phyloP scores from a whole-genome alignment of 305 asterid genomes.

The Fraxinus baroniana region DNA sequence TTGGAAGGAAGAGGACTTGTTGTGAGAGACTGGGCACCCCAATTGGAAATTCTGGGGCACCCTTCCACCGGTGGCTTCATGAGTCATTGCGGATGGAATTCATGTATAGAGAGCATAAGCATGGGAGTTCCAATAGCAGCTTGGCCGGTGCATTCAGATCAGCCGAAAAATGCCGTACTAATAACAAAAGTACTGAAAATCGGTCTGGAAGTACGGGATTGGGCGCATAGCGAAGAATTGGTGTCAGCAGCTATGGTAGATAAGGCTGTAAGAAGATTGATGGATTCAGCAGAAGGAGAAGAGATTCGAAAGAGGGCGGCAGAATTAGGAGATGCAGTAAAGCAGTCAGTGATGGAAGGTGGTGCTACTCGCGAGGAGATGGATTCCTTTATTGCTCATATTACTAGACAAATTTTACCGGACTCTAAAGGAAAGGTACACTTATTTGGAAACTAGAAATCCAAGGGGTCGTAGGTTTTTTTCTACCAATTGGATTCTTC shows the following conservation, averaged over 20 bases:
- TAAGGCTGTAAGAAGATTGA: constrained; percentile 15
- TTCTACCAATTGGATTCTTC: no score
- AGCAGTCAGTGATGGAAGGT: neutral
- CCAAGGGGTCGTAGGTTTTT: no score
- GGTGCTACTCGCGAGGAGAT: neutral
- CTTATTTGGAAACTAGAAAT: no score
- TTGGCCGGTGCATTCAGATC: constrained; percentile 75
- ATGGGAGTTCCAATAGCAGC: constrained; percentile 51
- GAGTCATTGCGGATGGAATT: constrained; percentile 73
- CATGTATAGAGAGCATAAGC: constrained; percentile 46
- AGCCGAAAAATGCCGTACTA: constrained; percentile 50
- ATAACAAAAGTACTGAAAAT: constrained; percentile 31
- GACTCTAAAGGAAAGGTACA: no score
- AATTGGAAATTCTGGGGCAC: constrained; percentile 46
- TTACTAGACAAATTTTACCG: neutral
- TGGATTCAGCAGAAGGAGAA: constrained; percentile 26
- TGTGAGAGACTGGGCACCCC: constrained; percentile 66
- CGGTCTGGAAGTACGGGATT: constrained; percentile 39
- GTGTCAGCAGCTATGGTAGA: constrained; percentile 20
- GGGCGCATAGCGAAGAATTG: constrained; percentile 27
- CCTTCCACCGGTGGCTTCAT: constrained; percentile 48
- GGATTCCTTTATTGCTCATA: neutral
- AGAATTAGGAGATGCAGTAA: neutral
- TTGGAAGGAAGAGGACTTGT: constrained; percentile 31
- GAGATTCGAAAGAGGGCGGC: constrained; percentile 27